Base-by-base conservation (phyloP, 495 filamentous ascomycete genomes). In the Neurospora tetraspora region DNA sequence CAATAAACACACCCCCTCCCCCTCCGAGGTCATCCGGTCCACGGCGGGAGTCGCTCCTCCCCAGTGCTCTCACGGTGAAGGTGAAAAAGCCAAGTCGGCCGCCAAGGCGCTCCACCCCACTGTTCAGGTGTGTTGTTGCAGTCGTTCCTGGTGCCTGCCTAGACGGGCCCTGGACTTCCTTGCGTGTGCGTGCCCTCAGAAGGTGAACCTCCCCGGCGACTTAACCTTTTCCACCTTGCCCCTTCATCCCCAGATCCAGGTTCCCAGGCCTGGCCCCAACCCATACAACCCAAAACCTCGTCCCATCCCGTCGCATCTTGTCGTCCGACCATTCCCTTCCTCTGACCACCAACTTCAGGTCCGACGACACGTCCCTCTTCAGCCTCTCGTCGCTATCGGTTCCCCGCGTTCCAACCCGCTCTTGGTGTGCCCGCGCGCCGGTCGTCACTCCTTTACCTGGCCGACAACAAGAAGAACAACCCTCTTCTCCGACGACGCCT, bases 221-320 rank as follows among this genome's bases (percentile, higher is more conserved):
- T 69, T 74, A 68, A 40, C 68, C 59, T 70, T 69, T 71, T 73
- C 71, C 68, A 39, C 75, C 23, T 72, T 71, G 11, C 68, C 70
- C 72, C 70, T 70, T 72, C 70, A 72, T 78, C 74, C 76, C 76
- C 77, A 77, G 79, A 77, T 45, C 79, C 53, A 65, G 53, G 53
- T 18, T 65, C 53, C 27, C 53, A 65, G 14, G 53, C 53, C 53
- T 18, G 53, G 53, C 53, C 53, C 53, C 53, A 65, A 65, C 53
- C 53, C 53, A 34, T 65, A 65, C 53, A 65, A 65, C 7, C 53
- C 75, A 75, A 80, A 77, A 73, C 71, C 71, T 74, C 68, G 59
- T 68, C 61, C 68, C 53, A 70, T 71, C 70, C 43, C 72, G 45
- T 72, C 68, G 65, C 68, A 34, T 65, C 27, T 65, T 65, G 53